Evolutionary conservation across 208 protist species (phyloP).

Genomic region (Acanthamoeba culbertsoni): DNA sequence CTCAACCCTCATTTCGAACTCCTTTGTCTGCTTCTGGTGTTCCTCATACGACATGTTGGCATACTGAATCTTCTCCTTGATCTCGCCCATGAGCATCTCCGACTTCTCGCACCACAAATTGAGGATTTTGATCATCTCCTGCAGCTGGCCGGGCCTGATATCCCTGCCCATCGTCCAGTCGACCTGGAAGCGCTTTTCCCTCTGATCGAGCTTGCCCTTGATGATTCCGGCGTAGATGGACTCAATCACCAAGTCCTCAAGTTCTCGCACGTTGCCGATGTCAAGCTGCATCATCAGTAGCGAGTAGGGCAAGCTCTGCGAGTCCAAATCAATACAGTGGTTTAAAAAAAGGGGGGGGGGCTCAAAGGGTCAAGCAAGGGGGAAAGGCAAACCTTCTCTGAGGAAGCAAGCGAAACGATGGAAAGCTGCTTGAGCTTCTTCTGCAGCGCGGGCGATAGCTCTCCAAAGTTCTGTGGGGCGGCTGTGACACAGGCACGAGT

Average conservation of each 20-base stretch:
- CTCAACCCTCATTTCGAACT: constrained; percentile 14
- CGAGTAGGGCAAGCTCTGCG: constrained; percentile 24
- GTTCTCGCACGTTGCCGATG: constrained; percentile 31
- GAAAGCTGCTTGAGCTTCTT: constrained; percentile 52
- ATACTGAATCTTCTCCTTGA: constrained; percentile 8
- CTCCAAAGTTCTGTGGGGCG: not conserved
- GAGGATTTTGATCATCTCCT: constrained; percentile 33
- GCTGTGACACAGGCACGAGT: not conserved
- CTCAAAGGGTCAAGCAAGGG: not conserved
- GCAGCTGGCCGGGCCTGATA: constrained; percentile 13
- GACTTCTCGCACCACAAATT: not conserved
- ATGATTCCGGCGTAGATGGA: constrained; percentile 61
- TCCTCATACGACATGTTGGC: constrained; percentile 22
- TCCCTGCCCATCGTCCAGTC: constrained; percentile 55
- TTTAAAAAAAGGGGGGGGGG: not conserved
- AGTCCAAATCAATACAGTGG: not conserved
- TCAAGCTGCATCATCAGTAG: constrained; percentile 17
- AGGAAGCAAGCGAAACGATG: not conserved
- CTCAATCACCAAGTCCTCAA: constrained; percentile 63
- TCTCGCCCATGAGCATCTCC: not conserved
- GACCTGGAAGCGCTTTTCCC: constrained; percentile 28
- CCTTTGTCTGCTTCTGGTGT: constrained; percentile 21
- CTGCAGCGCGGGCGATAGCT: not conserved
- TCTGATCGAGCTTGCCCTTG: constrained; percentile 60
- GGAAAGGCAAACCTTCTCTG: not conserved